Evolutionary conservation across 2,329 filamentous ascomycete species (phyloP).

Genomic region (Arthrobotrys musiformis): DNA sequence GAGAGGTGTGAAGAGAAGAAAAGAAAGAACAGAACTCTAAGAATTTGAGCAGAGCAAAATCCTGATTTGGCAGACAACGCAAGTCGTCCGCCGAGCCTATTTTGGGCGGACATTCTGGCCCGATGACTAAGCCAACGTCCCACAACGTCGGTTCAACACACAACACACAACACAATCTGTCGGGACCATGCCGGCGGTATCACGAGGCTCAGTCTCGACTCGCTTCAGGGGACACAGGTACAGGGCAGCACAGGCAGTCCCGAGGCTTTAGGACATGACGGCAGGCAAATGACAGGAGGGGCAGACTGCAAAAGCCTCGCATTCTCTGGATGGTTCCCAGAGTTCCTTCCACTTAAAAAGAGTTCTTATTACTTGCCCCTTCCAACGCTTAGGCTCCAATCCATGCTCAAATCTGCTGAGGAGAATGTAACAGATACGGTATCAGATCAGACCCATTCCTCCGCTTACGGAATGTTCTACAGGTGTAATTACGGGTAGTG

Average conservation of each 20-base stretch:
- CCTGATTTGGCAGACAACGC: constrained; percentile 27
- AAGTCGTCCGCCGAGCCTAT: no score
- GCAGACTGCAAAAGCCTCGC: neutral
- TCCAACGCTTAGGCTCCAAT: constrained; percentile 44
- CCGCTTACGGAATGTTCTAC: constrained; percentile 10
- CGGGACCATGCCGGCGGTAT: constrained; percentile 3
- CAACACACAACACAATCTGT: constrained; percentile 28
- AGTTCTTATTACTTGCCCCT: constrained; percentile 15
- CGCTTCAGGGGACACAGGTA: constrained; percentile 18
- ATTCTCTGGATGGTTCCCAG: neutral
- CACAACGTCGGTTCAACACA: constrained; percentile 32
- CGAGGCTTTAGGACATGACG: constrained; percentile 26
- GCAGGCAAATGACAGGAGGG: neutral
- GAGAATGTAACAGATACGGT: constrained; percentile 33
- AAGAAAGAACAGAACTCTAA: constrained; percentile 1
- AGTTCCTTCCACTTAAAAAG: neutral
- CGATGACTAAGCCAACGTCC: constrained; percentile 44
- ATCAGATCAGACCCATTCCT: constrained; percentile 21
- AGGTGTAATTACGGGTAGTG: neutral
- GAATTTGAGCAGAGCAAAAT: constrained; percentile 18
- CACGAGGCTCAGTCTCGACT: constrained; percentile 33
- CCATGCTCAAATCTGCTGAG: neutral
- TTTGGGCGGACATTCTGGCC: constrained; percentile 12
- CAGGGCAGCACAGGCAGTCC: constrained; percentile 24
- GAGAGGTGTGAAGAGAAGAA: constrained; percentile 18